Percentiles rank a stretch among this genome's conserved stretches.
These are phyloP conservation scores for Rhynchosporium graminicola DNA, from an alignment of 2,329 filamentous ascomycete genomes.

Conservation along the genomic window DNA sequence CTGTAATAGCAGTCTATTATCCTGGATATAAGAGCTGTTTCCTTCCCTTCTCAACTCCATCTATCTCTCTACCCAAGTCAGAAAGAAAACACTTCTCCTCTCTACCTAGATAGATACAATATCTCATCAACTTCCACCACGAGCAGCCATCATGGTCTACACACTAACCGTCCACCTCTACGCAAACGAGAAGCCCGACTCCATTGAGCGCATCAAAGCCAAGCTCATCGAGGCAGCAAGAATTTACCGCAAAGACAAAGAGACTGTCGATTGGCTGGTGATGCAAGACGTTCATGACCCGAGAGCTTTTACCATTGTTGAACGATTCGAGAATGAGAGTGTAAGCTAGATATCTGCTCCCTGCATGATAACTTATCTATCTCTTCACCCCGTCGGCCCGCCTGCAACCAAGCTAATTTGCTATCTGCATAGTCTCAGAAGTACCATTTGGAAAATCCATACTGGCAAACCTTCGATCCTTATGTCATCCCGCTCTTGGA, in stretches of 20 bases:
- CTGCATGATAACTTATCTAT: constrained; percentile 22
- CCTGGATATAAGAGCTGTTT: too few species aligned
- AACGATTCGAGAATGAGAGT: constrained; percentile 68
- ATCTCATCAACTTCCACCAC: not conserved
- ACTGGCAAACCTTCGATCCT: constrained; percentile 66
- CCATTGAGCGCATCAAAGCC: constrained; percentile 65
- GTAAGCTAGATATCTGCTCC: constrained; percentile 43
- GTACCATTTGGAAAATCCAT: constrained; percentile 56
- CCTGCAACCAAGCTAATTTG: constrained; percentile 12
- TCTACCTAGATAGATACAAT: not conserved
- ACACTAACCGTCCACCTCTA: constrained; percentile 70
- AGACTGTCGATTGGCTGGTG: constrained; percentile 71
- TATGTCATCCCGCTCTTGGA: constrained; percentile 71
- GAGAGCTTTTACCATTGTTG: constrained; percentile 73
- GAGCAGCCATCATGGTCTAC: constrained; percentile 58
- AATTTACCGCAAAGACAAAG: constrained; percentile 70
- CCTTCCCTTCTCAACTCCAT: constrained; percentile 2
- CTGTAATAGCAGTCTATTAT: constrained; percentile 2
- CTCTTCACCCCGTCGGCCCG: too few species aligned
- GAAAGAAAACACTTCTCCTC: too few species aligned
- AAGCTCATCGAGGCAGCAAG: constrained; percentile 76
- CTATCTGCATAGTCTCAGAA: constrained; percentile 51
- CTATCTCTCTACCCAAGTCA: too few species aligned
- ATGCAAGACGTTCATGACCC: constrained; percentile 73
- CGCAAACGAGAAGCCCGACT: constrained; percentile 65